Evolutionary conservation across 331 rosid species (phyloP), one percentile per base, ranked within the genome.

Genomic region (Quercus lobata): DNA sequence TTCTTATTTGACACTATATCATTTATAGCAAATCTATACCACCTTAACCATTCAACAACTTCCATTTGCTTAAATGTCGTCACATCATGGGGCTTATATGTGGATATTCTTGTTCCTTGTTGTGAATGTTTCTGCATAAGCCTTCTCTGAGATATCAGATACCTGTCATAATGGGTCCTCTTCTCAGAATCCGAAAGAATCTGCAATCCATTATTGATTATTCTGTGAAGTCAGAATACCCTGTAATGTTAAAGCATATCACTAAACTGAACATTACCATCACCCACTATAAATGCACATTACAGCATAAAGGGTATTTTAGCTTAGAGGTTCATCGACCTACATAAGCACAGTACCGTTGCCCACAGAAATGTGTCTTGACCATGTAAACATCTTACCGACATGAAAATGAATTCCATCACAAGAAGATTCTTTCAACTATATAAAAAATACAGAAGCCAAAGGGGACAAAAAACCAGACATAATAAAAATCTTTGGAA

Each of bases 31-130:
- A 41, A 74, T 81, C 97, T 89, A 72, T 94, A 95, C 93, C 90
- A 92, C 85, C 86, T 91, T 83, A 95, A 88, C 98, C 98, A 95
- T 76, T 95, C 97, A 63, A 91, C 96, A 78, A 95, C 98, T 85
- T 95, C 97, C 94, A 91, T 90, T 83, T 86, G 91, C 87, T 86
- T 89, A 82, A 80, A 84, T 2, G 84, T 32, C 18, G 80, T 58
- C 72, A 71, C 82, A 73, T 87, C 82, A 78, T 87, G 75, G 56
- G 91, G 83, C 60, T 84, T 72, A 79, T 88, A 87, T 57, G 81
- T 78, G 56, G 84, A 81, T 60, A 90, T 82, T 53, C 83, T 87
- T 29, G 82, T 74, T 75, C 87, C 84, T 35, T 82, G 80, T 24
- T 79, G 68, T 41, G 89, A 66, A 61, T 73, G 87, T 76, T 78